phyloP scores from a whole-genome alignment of 305 asterid genomes.

The Ajuga reptans region DNA sequence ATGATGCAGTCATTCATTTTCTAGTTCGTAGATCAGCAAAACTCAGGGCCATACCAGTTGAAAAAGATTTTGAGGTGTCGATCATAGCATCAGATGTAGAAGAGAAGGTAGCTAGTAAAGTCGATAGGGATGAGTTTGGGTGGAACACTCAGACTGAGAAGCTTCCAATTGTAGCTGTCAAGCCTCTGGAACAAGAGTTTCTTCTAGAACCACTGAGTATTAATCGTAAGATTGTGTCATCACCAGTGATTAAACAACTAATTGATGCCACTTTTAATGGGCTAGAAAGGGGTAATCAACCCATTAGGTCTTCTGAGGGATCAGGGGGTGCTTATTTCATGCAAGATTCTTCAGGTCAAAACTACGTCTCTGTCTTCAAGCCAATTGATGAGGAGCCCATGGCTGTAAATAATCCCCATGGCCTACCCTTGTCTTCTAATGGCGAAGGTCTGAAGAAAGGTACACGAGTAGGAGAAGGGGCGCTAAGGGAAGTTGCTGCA shows the following conservation, averaged over 20 bases:
- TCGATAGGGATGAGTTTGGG: constrained; percentile 15
- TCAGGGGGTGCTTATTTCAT: constrained; percentile 73
- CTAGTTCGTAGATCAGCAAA: constrained; percentile 59
- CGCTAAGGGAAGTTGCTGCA: constrained; percentile 71
- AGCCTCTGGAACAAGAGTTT: constrained; percentile 25
- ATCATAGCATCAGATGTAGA: constrained; percentile 37
- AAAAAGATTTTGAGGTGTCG: constrained; percentile 53
- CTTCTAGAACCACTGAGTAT: constrained; percentile 40
- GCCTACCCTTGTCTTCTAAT: constrained; percentile 48
- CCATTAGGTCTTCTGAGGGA: constrained; percentile 65
- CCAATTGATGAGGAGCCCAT: constrained; percentile 79
- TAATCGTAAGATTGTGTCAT: constrained; percentile 35
- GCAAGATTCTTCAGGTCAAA: constrained; percentile 54
- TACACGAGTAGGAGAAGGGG: constrained; percentile 82
- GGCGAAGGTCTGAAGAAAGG: constrained; percentile 85
- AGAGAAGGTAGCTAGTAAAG: constrained; percentile 26
- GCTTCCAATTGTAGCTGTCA: constrained; percentile 25
- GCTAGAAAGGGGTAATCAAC: constrained; percentile 45
- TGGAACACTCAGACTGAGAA: constrained; percentile 14
- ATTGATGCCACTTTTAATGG: constrained; percentile 48
- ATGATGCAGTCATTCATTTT: constrained; percentile 59
- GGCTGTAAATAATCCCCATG: constrained; percentile 73
- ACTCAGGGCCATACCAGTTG: constrained; percentile 42
- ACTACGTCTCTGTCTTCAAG: constrained; percentile 54
- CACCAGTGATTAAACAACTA: constrained; percentile 40